Evolutionary conservation across 2,329 filamentous ascomycete genomes (phyloP).

Genomic region (Leptographium radiaticola): DNA sequence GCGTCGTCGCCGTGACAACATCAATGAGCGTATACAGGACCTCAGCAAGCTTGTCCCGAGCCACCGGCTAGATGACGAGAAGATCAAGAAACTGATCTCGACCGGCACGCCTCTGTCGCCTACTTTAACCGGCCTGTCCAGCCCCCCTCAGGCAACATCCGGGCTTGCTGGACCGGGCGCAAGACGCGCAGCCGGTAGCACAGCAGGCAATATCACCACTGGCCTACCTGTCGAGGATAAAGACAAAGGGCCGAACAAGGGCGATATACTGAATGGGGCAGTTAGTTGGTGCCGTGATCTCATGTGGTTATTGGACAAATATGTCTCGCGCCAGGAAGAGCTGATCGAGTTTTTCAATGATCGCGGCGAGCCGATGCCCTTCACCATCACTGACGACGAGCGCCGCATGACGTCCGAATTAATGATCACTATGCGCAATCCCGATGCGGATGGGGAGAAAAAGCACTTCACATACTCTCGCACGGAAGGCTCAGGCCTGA

Average conservation of each 20-base stretch:
- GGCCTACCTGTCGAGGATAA: conserved; percentile 91
- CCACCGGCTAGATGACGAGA: conserved; percentile 91
- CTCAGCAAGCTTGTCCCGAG: conserved; percentile 84
- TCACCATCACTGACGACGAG: conserved; percentile 81
- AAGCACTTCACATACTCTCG: conserved; percentile 64
- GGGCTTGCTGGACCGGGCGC: conserved; percentile 76
- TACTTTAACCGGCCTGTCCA: conserved; percentile 56
- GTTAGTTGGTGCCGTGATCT: conserved; percentile 95
- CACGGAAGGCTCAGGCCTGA: conserved; percentile 67
- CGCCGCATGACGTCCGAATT: conserved; percentile 91
- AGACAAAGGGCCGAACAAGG: conserved; percentile 97
- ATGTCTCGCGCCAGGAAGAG: conserved; percentile 80
- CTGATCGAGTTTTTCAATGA: conserved; percentile 62
- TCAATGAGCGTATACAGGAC: conserved; percentile 97
- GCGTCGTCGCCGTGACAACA: conserved; percentile 87
- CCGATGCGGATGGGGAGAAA: conserved; percentile 30
- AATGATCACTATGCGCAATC: conserved; percentile 73
- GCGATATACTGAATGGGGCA: conserved; percentile 92
- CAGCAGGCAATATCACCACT: conserved; percentile 73
- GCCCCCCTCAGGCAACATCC: conserved; percentile 67
- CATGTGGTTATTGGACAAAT: conserved; percentile 91
- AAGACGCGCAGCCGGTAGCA: conserved; percentile 59
- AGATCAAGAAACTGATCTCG: conserved; percentile 85
- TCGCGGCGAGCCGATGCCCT: conserved; percentile 63
- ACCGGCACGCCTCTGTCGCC: conserved; percentile 86